Conservation (phyloP, 225 moss, liverwort and hornwort species). For the Anthoceros angustus region DNA sequence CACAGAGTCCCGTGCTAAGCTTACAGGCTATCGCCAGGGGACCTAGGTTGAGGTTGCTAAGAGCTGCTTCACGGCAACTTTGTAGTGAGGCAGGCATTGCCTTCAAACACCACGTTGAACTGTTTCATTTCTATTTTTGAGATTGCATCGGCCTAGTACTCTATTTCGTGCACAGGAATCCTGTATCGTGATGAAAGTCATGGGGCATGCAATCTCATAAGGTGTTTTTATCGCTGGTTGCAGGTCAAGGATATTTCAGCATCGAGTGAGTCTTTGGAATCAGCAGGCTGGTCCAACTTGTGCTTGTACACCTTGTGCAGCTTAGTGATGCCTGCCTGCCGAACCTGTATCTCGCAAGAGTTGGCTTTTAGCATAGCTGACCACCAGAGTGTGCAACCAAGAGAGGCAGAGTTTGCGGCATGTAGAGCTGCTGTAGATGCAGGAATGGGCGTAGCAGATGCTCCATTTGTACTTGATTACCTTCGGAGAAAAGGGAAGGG, state of each 20-base stretch:
- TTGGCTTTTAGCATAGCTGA: constrained; percentile 15
- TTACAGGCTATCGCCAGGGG: constrained; percentile 64
- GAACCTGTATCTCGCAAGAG: constrained; percentile 51
- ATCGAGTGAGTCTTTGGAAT: constrained; percentile 21
- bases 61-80: constrained; percentile 56
- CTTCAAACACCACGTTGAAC: constrained; percentile 26
- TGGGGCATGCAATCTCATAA: neutral
- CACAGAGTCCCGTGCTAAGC: constrained; percentile 49
- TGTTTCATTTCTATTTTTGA: neutral
- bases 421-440: constrained; percentile 6
- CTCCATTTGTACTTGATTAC: constrained; percentile 31
- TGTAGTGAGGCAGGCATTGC: constrained; percentile 97
- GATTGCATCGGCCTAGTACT: neutral
- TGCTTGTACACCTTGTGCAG: constrained; percentile 42
- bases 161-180: too few relatives aligned
- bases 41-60: constrained; percentile 55
- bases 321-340: constrained; percentile 49
- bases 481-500: constrained; percentile 64
- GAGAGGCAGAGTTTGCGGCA: neutral
- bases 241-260: constrained; percentile 65
- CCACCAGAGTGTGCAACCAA: neutral
- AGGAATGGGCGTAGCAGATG: constrained; percentile 1
- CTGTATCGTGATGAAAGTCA: too few relatives aligned
- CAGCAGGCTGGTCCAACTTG: constrained; percentile 52
- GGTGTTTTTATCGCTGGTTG: constrained; percentile 5